A percentile compares a stretch with the other conserved stretches of the same genome.
phyloP scores from a whole-genome alignment of 2,329 filamentous ascomycete species.

The Aspergillus pseudoviridinutans region DNA sequence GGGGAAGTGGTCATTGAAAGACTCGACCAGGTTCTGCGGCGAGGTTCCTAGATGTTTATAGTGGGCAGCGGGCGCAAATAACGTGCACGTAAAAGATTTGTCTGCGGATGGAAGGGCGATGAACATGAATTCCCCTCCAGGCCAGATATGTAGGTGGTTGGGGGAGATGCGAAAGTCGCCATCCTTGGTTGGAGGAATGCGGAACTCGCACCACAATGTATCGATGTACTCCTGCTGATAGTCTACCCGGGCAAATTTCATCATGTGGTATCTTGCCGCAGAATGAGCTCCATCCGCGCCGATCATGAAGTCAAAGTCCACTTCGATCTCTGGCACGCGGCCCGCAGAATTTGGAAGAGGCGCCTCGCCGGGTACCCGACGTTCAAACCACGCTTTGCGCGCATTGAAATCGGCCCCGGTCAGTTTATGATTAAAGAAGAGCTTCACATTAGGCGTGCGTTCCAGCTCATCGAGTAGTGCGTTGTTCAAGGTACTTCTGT shows the following conservation, averaged over 20 bases:
- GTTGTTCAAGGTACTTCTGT: slow-evolving; percentile 79
- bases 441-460: slow-evolving; percentile 77
- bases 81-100: slow-evolving; percentile 88
- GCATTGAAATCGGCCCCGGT: slow-evolving; percentile 79
- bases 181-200: slow-evolving; percentile 57
- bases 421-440: slow-evolving; percentile 92
- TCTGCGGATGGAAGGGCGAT: slow-evolving; percentile 90
- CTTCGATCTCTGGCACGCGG: slow-evolving; percentile 68
- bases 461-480: slow-evolving; percentile 79
- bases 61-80: slow-evolving; percentile 74
- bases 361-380: slow-evolving; percentile 32
- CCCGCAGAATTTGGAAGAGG: slow-evolving; percentile 28
- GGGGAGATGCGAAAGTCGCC: slow-evolving; percentile 75
- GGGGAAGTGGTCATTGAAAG: slow-evolving; percentile 82
- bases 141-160: slow-evolving; percentile 97
- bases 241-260: slow-evolving; percentile 89
- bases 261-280: slow-evolving; percentile 83
- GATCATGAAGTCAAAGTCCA: slow-evolving; percentile 87
- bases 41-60: slow-evolving; percentile 65
- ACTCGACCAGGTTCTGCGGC: slow-evolving; percentile 68
- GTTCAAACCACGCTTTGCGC: slow-evolving; percentile 84
- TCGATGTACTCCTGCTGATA: slow-evolving; percentile 95
- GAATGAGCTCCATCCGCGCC: slow-evolving; percentile 96
- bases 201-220: slow-evolving; percentile 95
- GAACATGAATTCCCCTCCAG: slow-evolving; percentile 92